Evolutionary conservation across 345 rosid species (phyloP).

Genomic region (Firmiana major): DNA sequence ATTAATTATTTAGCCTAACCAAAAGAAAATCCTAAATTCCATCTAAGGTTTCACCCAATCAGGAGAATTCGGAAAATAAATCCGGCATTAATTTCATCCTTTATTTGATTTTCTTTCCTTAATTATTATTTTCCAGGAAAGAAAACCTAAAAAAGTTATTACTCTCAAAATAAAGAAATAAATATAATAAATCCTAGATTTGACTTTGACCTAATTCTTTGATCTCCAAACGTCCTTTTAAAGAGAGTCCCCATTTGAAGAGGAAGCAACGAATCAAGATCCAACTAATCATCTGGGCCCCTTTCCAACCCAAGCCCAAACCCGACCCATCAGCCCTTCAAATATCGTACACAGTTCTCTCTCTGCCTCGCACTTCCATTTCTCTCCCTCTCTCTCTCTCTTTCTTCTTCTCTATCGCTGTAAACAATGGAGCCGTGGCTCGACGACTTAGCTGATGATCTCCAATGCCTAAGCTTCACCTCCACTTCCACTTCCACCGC

Average conservation of each 20-base stretch:
- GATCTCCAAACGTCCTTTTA: not conserved
- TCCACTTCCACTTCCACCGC: constrained; percentile 56
- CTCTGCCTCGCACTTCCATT: not conserved
- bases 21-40: no score
- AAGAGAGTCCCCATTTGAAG: not conserved
- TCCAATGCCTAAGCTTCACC: constrained; percentile 87
- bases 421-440: constrained; percentile 58
- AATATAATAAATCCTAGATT: not conserved
- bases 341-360: not conserved
- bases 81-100: no score
- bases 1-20: no score
- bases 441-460: constrained; percentile 83
- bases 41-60: no score
- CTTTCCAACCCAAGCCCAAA: not conserved
- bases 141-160: no score
- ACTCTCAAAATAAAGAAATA: no score
- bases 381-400: not conserved
- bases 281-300: not conserved
- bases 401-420: not conserved
- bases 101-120: not conserved
- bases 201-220: not conserved
- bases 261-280: not conserved
- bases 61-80: no score
- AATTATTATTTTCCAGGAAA: no score
- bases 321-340: constrained; percentile 1